Conservation (phyloP, 345 rosid genomes). For the Physaria fendleri region DNA sequence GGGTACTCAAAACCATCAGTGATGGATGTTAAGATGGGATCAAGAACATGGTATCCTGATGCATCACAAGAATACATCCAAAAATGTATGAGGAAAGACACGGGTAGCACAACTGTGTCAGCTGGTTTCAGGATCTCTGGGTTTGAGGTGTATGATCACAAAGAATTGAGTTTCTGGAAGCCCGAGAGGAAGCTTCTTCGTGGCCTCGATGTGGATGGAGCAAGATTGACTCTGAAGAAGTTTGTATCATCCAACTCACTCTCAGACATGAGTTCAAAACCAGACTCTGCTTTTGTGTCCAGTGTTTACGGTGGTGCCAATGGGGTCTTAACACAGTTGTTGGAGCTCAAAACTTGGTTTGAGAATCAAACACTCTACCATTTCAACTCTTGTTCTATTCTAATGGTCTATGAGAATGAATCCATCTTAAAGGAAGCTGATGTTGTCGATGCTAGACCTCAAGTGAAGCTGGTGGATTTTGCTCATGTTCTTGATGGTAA, state of each 20-base stretch:
- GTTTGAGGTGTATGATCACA: constrained; percentile 40
- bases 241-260: constrained; percentile 68
- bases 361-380: constrained; percentile 84
- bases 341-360: constrained; percentile 86
- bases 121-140: constrained; percentile 86
- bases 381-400: constrained; percentile 82
- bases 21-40: constrained; percentile 86
- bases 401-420: constrained; percentile 60
- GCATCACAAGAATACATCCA: constrained; percentile 65
- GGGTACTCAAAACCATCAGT: constrained; percentile 44
- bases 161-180: constrained; percentile 55
- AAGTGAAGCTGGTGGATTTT: constrained; percentile 82
- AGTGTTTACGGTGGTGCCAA: constrained; percentile 52
- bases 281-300: constrained; percentile 54
- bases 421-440: constrained; percentile 33
- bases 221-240: constrained; percentile 50
- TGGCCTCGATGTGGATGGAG: constrained; percentile 41
- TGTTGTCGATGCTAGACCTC: constrained; percentile 32
- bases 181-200: constrained; percentile 50
- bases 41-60: constrained; percentile 91
- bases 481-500: constrained; percentile 80
- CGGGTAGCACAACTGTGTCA: constrained; percentile 36
- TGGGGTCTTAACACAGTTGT: constrained; percentile 67
- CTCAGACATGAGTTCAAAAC: constrained; percentile 24
- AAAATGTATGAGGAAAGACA: constrained; percentile 63